Evolutionary conservation across 352 stramenopile species (phyloP).

Genomic region (Globisporangium ultimum): DNA sequence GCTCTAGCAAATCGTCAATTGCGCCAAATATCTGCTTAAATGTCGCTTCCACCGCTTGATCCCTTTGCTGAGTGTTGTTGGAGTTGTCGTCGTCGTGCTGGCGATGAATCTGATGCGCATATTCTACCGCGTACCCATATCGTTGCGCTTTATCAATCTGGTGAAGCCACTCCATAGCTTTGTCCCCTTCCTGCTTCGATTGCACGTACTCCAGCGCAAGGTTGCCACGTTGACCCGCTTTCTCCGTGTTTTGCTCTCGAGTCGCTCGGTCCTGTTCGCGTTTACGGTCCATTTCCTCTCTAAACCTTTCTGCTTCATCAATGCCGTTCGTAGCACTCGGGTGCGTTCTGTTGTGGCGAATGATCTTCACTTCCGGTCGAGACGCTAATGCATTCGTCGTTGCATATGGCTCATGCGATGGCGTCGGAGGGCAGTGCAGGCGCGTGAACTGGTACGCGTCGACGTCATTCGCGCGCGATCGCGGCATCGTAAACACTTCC

Average conservation of each 20-base stretch:
- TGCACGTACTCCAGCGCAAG: slow-evolving; percentile 28
- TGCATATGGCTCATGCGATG: background rate
- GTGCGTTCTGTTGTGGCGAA: slow-evolving; percentile 49
- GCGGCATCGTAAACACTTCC: slow-evolving; percentile 42
- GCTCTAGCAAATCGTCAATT: slow-evolving; percentile 27
- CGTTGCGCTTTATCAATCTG: slow-evolving; percentile 46
- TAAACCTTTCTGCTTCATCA: slow-evolving; percentile 39
- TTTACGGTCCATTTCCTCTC: slow-evolving; percentile 33
- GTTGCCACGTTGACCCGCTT: slow-evolving; percentile 32
- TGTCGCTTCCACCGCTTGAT: slow-evolving; percentile 15
- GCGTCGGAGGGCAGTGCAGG: slow-evolving; percentile 33
- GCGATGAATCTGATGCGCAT: slow-evolving; percentile 10
- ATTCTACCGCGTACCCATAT: slow-evolving; percentile 12
- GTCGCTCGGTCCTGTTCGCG: slow-evolving; percentile 29
- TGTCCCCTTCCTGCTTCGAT: slow-evolving; percentile 31
- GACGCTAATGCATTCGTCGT: background rate
- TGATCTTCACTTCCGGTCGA: slow-evolving; percentile 36
- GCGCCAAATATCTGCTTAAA: slow-evolving; percentile 52
- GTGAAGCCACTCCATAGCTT: slow-evolving; percentile 52
- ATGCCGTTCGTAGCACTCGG: slow-evolving; percentile 26
- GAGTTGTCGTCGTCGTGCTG: slow-evolving; percentile 9
- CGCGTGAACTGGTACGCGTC: slow-evolving; percentile 52
- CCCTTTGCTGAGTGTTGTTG: slow-evolving; percentile 7
- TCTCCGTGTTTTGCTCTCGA: slow-evolving; percentile 32
- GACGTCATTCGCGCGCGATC: slow-evolving; percentile 36